Evolutionary conservation across 148 eudicot genomes (phyloP).

Genomic region (Vaccinium darrowii): DNA sequence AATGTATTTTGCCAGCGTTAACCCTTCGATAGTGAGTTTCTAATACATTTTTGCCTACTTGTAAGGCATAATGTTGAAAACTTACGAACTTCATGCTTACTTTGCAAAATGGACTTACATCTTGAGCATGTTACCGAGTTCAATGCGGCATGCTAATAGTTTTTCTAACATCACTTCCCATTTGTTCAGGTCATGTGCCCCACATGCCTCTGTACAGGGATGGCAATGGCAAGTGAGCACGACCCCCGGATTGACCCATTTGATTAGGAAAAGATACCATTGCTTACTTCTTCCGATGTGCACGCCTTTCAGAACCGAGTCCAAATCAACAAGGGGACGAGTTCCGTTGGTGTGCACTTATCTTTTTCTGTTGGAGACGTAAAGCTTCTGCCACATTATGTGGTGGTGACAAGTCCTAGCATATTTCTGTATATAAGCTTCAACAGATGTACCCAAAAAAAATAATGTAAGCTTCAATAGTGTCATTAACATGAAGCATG

Average conservation of each 20-base stretch:
- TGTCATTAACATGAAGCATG: neutral
- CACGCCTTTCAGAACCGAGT: neutral
- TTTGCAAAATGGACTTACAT: neutral
- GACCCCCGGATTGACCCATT: constrained; percentile 94
- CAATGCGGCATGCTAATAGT: neutral
- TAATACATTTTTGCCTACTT: neutral
- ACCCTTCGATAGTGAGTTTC: neutral
- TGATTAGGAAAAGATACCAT: constrained; percentile 40
- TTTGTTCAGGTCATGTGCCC: constrained; percentile 93
- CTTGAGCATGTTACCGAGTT: neutral
- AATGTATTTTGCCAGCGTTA: neutral
- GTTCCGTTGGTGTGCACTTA: neutral
- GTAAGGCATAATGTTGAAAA: neutral
- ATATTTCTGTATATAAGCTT: neutral
- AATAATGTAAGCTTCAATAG: neutral
- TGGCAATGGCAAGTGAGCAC: constrained; percentile 97
- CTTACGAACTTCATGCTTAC: neutral
- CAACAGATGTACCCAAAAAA: too few species aligned
- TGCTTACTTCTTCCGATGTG: neutral
- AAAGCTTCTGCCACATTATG: neutral
- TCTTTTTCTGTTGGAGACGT: neutral
- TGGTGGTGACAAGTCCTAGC: neutral
- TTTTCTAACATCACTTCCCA: constrained; percentile 8
- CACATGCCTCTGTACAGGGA: constrained; percentile 96
- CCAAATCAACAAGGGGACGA: neutral